These are phyloP conservation scores for Syzygium jambos DNA, from an alignment of 345 rosid species.

Conservation along the genomic window DNA sequence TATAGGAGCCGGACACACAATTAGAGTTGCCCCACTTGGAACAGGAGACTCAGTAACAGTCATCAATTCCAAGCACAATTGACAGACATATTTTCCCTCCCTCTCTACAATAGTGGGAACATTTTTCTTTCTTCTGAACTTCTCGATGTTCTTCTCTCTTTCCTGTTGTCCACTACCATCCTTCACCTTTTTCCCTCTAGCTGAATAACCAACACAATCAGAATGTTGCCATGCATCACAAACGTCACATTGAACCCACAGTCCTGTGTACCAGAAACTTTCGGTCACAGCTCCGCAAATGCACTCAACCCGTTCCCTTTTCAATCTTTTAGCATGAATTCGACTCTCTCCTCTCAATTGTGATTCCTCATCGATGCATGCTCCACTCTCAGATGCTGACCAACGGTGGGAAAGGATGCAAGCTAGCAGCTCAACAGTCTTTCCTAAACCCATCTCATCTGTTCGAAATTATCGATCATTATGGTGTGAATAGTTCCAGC, in stretches of 20 bases:
- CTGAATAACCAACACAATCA: constrained; percentile 89
- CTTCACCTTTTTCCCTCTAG: constrained; percentile 47
- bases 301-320: constrained; percentile 91
- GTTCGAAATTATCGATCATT: constrained; percentile 18
- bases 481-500: constrained; percentile 7
- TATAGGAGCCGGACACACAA: constrained; percentile 94
- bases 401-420: constrained; percentile 69
- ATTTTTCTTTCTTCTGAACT: constrained; percentile 40
- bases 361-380: constrained; percentile 7
- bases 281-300: constrained; percentile 93
- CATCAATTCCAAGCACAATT: constrained; percentile 68
- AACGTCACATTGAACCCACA: constrained; percentile 94
- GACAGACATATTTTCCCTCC: constrained; percentile 75
- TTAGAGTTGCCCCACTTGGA: constrained; percentile 83
- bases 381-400: constrained; percentile 31
- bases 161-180: not conserved
- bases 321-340: constrained; percentile 48
- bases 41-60: constrained; percentile 70
- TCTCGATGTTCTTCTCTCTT: not conserved
- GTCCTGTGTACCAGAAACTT: constrained; percentile 61
- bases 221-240: constrained; percentile 99
- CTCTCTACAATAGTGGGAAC: constrained; percentile 37
- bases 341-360: constrained; percentile 24
- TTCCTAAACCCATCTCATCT: constrained; percentile 99
- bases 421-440: constrained; percentile 94